Conservation (phyloP, 1,284 basidiomycete species). For the Trichosporon asahii region DNA sequence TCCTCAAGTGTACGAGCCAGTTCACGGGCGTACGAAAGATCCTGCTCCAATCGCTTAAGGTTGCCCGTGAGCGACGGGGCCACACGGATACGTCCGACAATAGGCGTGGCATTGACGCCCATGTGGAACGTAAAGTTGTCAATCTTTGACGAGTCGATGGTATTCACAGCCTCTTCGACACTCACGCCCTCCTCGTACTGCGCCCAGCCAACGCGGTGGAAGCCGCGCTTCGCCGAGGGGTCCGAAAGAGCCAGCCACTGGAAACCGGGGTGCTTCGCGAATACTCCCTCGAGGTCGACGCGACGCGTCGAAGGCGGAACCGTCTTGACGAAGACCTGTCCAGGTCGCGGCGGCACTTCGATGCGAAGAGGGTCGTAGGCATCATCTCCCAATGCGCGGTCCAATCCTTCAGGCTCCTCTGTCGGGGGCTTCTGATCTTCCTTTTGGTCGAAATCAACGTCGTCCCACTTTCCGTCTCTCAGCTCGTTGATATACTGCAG, state of each 20-base stretch:
- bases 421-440: slow-evolving; percentile 23
- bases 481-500: slow-evolving; percentile 71
- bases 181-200: slow-evolving; percentile 78
- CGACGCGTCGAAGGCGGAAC: slow-evolving; percentile 87
- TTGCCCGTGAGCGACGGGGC: slow-evolving; percentile 75
- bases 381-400: slow-evolving; percentile 50
- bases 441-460: slow-evolving; percentile 51
- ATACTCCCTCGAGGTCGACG: slow-evolving; percentile 78
- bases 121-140: slow-evolving; percentile 90
- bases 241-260: slow-evolving; percentile 81
- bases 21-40: slow-evolving; percentile 67
- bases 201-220: slow-evolving; percentile 88
- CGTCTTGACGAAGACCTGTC: slow-evolving; percentile 88
- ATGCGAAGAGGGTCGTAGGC: slow-evolving; percentile 59
- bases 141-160: slow-evolving; percentile 82
- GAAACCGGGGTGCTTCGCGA: slow-evolving; percentile 51
- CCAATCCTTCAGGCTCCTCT: slow-evolving; percentile 40
- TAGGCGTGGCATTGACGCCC: slow-evolving; percentile 72
- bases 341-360: slow-evolving; percentile 70
- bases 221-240: slow-evolving; percentile 81
- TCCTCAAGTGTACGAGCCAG: slow-evolving; percentile 71
- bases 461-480: slow-evolving; percentile 77
- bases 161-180: slow-evolving; percentile 66
- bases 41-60: slow-evolving; percentile 71
- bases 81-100: slow-evolving; percentile 69